Base-by-base conservation (phyloP, 2,329 filamentous ascomycete genomes). In the Colletotrichum destructivum region DNA sequence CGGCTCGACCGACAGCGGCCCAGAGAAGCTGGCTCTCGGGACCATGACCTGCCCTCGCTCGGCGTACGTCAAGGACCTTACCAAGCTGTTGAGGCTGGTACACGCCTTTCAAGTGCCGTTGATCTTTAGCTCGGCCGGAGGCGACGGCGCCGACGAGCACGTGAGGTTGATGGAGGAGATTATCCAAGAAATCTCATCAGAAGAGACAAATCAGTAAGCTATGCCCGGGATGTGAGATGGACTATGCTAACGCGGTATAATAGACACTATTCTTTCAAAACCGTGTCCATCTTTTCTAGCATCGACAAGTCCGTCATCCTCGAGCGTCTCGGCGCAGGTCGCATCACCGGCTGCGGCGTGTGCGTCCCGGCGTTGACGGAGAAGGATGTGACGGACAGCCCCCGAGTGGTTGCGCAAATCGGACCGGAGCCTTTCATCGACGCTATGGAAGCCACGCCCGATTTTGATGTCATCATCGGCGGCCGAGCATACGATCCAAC, bases 391-490 rank as follows among this genome's bases (percentile, higher is more conserved):
- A 79, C 83, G 0, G 70, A 75, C 2, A 80, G 83, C 0, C 71
- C 79, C 0, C 73, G 75, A 0, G 79, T 87, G 6, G 84, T 85
- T 0, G 82, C 82, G 0, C 86, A 88, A 66, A 85, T 86, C 78
- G 85, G 85, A 0, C 77, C 81, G 0, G 85, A 87, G 55, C 84
- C 85, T 0, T 85, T 84, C 40, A 23, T 84, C 0, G 74, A 82
- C 8, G 84, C 82, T 5, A 84, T 86, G 82, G 68, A 76, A 5
- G 76, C 78, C 0, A 72, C 82, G 3, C 82, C 83, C 0, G 82
- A 87, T 70, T 84, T 84, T 61, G 78, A 86, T 62, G 78, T 88
- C 62, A 81, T 88, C n/a, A 76, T 88, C 2, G 86, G 82, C 0
- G 87, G 87, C 0, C 77, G 83, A 1, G 79, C 82, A 0, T 84